A percentile compares a stretch with the other conserved stretches of the same genome.
Conservation (phyloP, 495 filamentous ascomycete genomes). For the Tuber magnatum region DNA sequence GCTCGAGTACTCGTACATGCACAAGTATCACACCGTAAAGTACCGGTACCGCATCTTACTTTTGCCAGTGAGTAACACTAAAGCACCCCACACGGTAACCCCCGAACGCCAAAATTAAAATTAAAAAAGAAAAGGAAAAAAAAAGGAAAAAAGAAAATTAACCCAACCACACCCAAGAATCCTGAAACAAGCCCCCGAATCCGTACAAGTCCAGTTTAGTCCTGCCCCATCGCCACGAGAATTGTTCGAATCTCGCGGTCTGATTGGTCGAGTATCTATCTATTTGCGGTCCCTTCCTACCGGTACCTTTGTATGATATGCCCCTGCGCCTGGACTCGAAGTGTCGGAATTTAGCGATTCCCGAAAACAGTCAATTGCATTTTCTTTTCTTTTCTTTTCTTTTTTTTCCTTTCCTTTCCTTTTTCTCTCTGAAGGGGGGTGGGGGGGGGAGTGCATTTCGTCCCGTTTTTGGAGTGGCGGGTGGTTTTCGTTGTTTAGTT, state of each 20-base stretch:
- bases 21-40: too few relatives aligned
- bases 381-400: background rate
- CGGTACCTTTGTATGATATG: background rate
- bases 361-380: background rate
- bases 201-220: background rate
- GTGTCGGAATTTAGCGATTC: background rate
- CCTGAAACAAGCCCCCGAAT: background rate
- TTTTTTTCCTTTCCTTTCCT: background rate
- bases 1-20: too few relatives aligned
- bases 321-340: background rate
- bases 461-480: background rate
- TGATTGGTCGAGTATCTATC: background rate
- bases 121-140: constrained; percentile 11
- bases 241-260: too few relatives aligned
- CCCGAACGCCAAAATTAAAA: constrained; percentile 21
- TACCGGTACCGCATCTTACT: too few relatives aligned
- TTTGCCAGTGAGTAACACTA: constrained; percentile 18
- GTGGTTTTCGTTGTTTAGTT: background rate
- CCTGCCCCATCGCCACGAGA: background rate
- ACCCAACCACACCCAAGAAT: background rate
- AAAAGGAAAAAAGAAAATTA: constrained; percentile 21
- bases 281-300: background rate
- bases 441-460: background rate
- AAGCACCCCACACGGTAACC: constrained; percentile 13
- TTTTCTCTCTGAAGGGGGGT: background rate